Conservation (phyloP, 2,329 filamentous ascomycete genomes). For the Fusarium torulosum region DNA sequence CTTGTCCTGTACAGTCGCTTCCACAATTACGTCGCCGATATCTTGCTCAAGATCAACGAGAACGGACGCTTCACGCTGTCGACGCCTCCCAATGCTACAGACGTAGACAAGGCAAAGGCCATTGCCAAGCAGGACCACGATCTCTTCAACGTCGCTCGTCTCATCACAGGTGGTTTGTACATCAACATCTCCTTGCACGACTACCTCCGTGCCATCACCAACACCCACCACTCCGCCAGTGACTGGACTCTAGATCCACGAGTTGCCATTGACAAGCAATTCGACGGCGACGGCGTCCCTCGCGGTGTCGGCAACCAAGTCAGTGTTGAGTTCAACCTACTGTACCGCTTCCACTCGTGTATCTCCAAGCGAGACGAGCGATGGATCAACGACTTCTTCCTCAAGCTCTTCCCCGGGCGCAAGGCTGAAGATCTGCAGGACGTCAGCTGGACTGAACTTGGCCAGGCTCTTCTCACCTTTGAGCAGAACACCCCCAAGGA, state of each 20-base stretch:
- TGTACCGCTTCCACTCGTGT: constrained; percentile 75
- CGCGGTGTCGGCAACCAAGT: constrained; percentile 75
- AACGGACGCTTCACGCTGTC: constrained; percentile 65
- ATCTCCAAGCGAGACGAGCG: constrained; percentile 71
- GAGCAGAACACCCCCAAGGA: constrained; percentile 50
- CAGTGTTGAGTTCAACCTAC: constrained; percentile 75
- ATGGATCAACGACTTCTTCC: constrained; percentile 69
- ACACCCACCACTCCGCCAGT: constrained; percentile 68
- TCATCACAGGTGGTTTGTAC: constrained; percentile 66
- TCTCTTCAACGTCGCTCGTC: constrained; percentile 63
- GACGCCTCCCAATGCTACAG: constrained; percentile 13
- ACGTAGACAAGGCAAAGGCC: constrained; percentile 51
- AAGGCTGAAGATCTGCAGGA: constrained; percentile 57
- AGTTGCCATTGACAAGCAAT: constrained; percentile 62
- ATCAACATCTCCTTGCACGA: constrained; percentile 69
- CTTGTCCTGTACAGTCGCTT: constrained; percentile 77
- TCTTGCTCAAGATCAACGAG: constrained; percentile 75
- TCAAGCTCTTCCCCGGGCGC: constrained; percentile 43
- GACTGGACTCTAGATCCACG: constrained; percentile 74
- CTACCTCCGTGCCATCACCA: constrained; percentile 72
- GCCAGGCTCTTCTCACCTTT: constrained; percentile 35
- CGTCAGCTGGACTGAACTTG: constrained; percentile 43
- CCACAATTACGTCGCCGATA: constrained; percentile 76
- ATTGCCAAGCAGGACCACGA: constrained; percentile 62
- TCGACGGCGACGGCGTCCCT: constrained; percentile 61